Evolutionary conservation across 345 rosid genomes (phyloP), one percentile per base, ranked within the genome.

Genomic region (Salix exigua): DNA sequence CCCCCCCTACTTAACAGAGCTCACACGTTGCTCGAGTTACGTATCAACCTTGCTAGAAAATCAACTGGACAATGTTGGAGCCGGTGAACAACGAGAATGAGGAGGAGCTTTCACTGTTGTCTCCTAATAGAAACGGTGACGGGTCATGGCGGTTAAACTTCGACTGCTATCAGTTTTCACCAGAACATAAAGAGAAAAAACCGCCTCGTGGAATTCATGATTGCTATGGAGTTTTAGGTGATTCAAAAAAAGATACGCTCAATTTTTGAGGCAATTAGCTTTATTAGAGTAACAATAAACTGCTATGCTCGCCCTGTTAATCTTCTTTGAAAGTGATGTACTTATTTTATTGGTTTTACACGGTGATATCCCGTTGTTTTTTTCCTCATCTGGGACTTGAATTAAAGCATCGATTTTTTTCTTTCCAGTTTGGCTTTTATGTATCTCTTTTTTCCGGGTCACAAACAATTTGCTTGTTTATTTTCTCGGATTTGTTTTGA

Each of bases 71-170:
- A 60, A 78, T 68, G 81, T 51, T 44, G 51, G 73, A 75, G 33
- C 62, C 73, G n/a, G 68, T 31, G 26, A 33, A 25, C 17, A 10
- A 18, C 51, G 42, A 19, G 66, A 60, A 75, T 65, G 79, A 78
- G 23, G 99, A 96, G 87, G 97, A 83, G 82, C 81, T 84, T 71
- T 81, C 86, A 31, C 84, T 92, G 69, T 80, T 92, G 82, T 31
- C 84, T 19, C 83, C 68, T 66, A 77, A 80, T 67, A 77, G 63
- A 81, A 83, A 82, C 73, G 91, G 86, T 28, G 98, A 94, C 71
- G 72, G 46, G 1, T 92, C 99, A 7, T 96, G 99, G 99, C 92
- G 94, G 77, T 80, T 96, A 63, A 96, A 96, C 87, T 96, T 96
- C 86, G 94, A 93, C 25, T 89, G 92, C 4, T 85, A 86, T 77